Evolutionary conservation across 495 filamentous ascomycete genomes (phyloP).

Genomic region (Penicillium canariense): DNA sequence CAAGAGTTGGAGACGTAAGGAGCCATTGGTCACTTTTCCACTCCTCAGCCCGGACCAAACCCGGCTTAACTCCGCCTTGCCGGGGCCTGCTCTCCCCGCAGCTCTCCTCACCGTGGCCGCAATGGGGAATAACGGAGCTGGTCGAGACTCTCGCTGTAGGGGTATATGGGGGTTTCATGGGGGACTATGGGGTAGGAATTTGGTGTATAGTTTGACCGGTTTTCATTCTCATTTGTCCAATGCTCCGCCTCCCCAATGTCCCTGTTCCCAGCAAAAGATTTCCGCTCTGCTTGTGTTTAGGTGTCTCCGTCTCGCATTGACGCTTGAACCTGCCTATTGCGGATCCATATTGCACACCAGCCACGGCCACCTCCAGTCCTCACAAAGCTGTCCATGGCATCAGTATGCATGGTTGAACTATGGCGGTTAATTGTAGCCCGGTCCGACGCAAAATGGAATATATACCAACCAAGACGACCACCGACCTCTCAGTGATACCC

Average conservation of each 20-base stretch:
- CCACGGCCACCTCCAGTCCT: not conserved
- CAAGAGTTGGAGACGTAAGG: constrained; percentile 13
- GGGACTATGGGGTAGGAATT: not conserved
- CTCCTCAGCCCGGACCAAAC: not conserved
- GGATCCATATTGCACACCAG: not conserved
- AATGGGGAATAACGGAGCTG: not conserved
- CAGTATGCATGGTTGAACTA: not conserved
- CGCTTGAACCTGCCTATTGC: constrained; percentile 15
- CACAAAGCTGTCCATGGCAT: constrained; percentile 1
- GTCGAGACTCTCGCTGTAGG: too few species aligned
- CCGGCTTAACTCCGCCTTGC: constrained; percentile 20
- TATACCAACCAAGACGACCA: not conserved
- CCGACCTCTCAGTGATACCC: not conserved
- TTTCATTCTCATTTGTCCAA: too few species aligned
- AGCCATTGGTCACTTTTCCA: not conserved
- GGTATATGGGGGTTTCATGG: too few species aligned
- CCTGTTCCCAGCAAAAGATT: not conserved
- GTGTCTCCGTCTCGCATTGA: not conserved
- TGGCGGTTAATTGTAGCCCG: not conserved
- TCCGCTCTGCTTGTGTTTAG: not conserved
- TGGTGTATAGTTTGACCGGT: too few species aligned
- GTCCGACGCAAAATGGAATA: not conserved
- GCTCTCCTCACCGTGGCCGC: constrained; percentile 6
- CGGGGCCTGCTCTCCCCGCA: constrained; percentile 9
- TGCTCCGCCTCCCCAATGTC: too few species aligned